phyloP scores from a whole-genome alignment of 2,329 filamentous ascomycete species.

The Huntiella moniliformis region DNA sequence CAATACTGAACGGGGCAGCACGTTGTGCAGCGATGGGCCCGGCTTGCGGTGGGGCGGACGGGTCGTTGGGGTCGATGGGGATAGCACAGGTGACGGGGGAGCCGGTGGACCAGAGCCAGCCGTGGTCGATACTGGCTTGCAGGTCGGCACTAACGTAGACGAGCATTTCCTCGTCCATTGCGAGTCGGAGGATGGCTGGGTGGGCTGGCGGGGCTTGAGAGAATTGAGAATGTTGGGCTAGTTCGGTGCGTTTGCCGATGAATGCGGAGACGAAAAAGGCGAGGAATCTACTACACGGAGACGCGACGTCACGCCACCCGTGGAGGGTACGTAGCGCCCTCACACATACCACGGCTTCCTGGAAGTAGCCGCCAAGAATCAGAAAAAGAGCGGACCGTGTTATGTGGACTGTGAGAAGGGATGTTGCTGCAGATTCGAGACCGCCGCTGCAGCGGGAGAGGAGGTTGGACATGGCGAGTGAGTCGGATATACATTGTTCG shows the following conservation, averaged over 20 bases:
- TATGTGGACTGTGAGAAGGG: constrained; percentile 62
- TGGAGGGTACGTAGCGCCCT: constrained; percentile 54
- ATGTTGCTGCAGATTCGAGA: constrained; percentile 49
- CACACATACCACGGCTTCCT: constrained; percentile 53
- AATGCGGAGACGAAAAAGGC: constrained; percentile 61
- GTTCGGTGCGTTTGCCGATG: constrained; percentile 32
- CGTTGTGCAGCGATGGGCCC: constrained; percentile 16
- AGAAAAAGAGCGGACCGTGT: constrained; percentile 76
- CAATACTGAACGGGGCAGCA: constrained; percentile 26
- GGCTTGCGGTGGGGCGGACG: constrained; percentile 11
- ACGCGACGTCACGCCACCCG: constrained; percentile 50
- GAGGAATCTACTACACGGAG: constrained; percentile 63
- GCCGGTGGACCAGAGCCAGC: constrained; percentile 54
- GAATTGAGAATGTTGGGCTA: constrained; percentile 15
- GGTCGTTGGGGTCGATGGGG: constrained; percentile 13
- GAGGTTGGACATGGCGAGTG: constrained; percentile 61
- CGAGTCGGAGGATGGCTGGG: constrained; percentile 20
- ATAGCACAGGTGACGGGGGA: constrained; percentile 11
- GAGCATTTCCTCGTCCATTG: constrained; percentile 68
- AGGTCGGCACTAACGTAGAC: constrained; percentile 74
- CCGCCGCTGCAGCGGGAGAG: constrained; percentile 46
- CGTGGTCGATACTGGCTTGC: constrained; percentile 42
- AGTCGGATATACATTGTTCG: constrained; percentile 54
- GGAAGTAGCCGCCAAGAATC: constrained; percentile 53
- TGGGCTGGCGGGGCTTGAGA: not conserved